Percentiles rank a stretch among this genome's conserved stretches.
Evolutionary conservation across 2,329 filamentous ascomycete genomes (phyloP).

Genomic region (Bipolaris sorokiniana): DNA sequence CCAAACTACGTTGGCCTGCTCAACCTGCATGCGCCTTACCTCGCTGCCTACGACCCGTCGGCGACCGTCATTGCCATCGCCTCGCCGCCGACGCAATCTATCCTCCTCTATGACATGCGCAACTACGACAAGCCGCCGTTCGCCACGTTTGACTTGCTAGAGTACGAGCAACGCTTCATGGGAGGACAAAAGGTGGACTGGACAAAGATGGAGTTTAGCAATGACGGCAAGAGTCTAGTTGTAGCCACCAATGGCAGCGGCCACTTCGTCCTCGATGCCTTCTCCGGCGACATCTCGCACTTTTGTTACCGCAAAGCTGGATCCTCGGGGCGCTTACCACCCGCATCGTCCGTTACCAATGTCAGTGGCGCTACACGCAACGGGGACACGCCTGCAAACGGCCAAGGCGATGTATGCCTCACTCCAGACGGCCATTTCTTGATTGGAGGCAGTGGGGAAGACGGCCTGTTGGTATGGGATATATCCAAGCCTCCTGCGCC

Average conservation of each 20-base stretch:
- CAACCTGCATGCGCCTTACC: slow-evolving; percentile 78
- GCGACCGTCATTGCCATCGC: slow-evolving; percentile 90
- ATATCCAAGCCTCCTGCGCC: slow-evolving; percentile 60
- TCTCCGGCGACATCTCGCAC: slow-evolving; percentile 78
- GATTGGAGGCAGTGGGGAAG: slow-evolving; percentile 73
- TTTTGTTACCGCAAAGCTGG: slow-evolving; percentile 63
- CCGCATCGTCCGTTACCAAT: slow-evolving; percentile 53
- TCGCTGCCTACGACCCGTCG: slow-evolving; percentile 90
- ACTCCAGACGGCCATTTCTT: slow-evolving; percentile 88
- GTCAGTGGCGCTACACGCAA: slow-evolving; percentile 61
- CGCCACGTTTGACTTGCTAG: slow-evolving; percentile 78
- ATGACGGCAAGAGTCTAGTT: slow-evolving; percentile 88
- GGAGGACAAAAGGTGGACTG: slow-evolving; percentile 67
- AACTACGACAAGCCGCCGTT: slow-evolving; percentile 95
- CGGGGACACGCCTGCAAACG: slow-evolving; percentile 43
- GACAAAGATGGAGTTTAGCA: slow-evolving; percentile 94
- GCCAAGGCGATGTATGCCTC: slow-evolving; percentile 82
- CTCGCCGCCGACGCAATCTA: slow-evolving; percentile 75
- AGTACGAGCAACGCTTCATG: slow-evolving; percentile 60
- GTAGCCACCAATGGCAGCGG: slow-evolving; percentile 82
- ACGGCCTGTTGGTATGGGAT: slow-evolving; percentile 88
- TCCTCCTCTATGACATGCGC: slow-evolving; percentile 90
- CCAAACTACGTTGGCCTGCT: slow-evolving; percentile 81
- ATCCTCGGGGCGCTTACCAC: slow-evolving; percentile 54
- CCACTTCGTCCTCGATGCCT: slow-evolving; percentile 93